Percentiles rank a stretch among this genome's conserved stretches.
Evolutionary conservation across 257 asterid species (phyloP).

Genomic region (Capsicum baccatum): DNA sequence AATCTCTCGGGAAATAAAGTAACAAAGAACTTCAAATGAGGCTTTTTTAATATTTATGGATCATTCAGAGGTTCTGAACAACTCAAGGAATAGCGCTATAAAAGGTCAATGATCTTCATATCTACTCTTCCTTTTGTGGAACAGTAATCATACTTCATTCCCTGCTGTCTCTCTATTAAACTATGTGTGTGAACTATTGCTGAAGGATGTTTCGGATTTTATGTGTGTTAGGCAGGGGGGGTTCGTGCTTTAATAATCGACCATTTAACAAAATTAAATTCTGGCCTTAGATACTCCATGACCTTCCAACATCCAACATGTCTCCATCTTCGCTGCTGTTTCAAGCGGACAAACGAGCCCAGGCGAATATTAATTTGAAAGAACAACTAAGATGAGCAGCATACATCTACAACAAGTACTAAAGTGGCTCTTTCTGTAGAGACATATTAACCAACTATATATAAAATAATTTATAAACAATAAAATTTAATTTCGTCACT

Average conservation of each 20-base stretch:
- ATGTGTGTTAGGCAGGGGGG: not conserved
- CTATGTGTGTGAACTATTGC: not conserved
- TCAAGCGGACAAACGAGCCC: not conserved
- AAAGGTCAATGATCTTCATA: not conserved
- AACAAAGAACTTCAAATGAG: not conserved
- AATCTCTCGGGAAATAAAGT: not conserved
- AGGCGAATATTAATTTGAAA: not conserved
- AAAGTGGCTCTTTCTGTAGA: not conserved
- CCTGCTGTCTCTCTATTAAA: not conserved
- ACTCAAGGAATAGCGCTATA: not conserved
- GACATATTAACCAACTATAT: not conserved
- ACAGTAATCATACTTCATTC: not conserved
- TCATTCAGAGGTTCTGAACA: not conserved
- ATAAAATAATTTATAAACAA: not conserved
- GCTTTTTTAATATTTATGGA: not conserved
- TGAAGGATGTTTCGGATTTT: not conserved
- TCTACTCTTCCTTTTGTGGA: not conserved
- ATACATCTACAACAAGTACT: not conserved
- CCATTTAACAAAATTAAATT: not conserved
- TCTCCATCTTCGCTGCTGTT: not conserved
- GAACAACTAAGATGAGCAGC: not conserved
- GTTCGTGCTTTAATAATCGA: not conserved
- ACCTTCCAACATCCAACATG: conserved; percentile 6
- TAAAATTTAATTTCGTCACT: not conserved
- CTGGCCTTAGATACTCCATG: not conserved